Percentiles rank a stretch among this genome's conserved stretches.
phyloP scores from a whole-genome alignment of 78 protist species.

The Andalucia godoyi region DNA sequence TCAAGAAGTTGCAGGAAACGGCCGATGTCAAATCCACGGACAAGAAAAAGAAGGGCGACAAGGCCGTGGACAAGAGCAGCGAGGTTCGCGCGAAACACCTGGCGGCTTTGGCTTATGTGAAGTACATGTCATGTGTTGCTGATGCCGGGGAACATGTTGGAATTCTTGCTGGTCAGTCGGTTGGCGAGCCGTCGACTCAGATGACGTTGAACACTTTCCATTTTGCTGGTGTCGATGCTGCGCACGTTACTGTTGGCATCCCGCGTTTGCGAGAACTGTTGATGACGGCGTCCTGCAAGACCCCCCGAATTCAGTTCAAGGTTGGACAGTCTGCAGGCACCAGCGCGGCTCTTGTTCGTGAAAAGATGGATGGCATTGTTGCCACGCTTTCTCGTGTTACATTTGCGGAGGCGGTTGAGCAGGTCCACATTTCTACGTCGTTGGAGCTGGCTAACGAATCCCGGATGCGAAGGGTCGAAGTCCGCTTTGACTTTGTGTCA shows the following conservation, averaged over 20 bases:
- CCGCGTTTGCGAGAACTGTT: conserved; percentile 88
- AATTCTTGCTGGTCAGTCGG: conserved; percentile 84
- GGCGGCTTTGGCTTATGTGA: conserved; percentile 37
- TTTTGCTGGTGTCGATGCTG: conserved; percentile 74
- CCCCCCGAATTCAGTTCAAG: too few relatives aligned
- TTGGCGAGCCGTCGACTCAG: conserved; percentile 98
- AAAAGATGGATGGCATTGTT: too few relatives aligned
- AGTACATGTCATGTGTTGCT: conserved; percentile 44
- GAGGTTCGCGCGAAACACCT: conserved; percentile 17
- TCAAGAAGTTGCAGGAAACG: neutral
- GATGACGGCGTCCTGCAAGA: conserved; percentile 68
- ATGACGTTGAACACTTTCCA: conserved; percentile 97
- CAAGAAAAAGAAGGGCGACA: neutral
- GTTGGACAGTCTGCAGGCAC: too few relatives aligned
- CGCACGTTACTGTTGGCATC: conserved; percentile 90
- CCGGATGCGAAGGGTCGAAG: too few relatives aligned
- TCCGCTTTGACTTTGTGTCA: too few relatives aligned
- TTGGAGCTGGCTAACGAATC: too few relatives aligned
- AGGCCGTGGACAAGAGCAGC: neutral
- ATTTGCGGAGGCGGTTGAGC: too few relatives aligned
- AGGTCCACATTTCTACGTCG: too few relatives aligned
- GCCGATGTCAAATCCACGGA: neutral
- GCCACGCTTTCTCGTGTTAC: too few relatives aligned
- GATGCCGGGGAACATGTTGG: conserved; percentile 90
- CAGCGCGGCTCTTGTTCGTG: too few relatives aligned